These are phyloP conservation scores for Phoenix dactylifera DNA, from an alignment of 176 grass and related monocot genomes.

Conservation along the genomic window DNA sequence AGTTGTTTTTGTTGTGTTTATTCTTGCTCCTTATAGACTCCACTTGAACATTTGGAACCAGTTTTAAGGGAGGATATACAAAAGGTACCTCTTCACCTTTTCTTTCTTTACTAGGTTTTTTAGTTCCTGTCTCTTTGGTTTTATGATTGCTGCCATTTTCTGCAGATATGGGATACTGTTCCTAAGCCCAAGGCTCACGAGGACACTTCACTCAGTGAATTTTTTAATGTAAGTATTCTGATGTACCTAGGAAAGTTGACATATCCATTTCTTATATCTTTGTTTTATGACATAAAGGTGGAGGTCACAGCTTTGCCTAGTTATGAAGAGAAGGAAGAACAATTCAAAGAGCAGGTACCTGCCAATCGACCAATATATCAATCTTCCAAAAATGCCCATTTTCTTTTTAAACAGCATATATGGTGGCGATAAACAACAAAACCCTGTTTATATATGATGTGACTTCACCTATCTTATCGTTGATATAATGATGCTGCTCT, in stretches of 20 bases:
- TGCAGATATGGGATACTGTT: conserved; percentile 82
- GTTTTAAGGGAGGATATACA: conserved; percentile 79
- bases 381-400: too few species aligned
- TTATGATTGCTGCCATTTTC: conserved; percentile 6
- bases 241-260: not conserved
- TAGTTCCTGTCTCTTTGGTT: conserved; percentile 3
- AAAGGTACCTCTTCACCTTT: conserved; percentile 35
- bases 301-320: conserved; percentile 74
- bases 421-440: too few species aligned
- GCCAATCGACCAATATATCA: not conserved
- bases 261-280: not conserved
- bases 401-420: too few species aligned
- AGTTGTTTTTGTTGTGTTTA: conserved; percentile 18
- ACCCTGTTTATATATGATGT: too few species aligned
- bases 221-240: conserved; percentile 61
- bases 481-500: too few species aligned
- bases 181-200: conserved; percentile 70
- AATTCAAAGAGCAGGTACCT: conserved; percentile 75
- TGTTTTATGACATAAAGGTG: conserved; percentile 34
- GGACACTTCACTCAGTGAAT: conserved; percentile 70
- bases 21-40: conserved; percentile 38
- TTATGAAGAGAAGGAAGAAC: conserved; percentile 83
- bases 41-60: conserved; percentile 56
- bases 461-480: too few species aligned
- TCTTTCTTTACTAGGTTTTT: conserved; percentile 20